These are phyloP conservation scores for Murraya koenigii DNA, from an alignment of 345 rosid genomes.

Conservation along the genomic window DNA sequence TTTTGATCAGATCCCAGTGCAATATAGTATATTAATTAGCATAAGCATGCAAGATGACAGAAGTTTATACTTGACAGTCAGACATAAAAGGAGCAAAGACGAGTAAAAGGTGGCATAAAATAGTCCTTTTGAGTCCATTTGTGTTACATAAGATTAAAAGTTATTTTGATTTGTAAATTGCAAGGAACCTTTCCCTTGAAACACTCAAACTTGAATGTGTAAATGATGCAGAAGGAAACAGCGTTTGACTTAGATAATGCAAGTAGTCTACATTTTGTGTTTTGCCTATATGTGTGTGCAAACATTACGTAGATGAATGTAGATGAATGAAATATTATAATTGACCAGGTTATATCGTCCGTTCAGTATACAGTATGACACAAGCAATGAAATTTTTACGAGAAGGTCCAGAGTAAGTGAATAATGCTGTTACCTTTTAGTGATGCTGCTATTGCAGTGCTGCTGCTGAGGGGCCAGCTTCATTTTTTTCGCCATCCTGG, in stretches of 20 bases:
- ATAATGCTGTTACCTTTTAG: background rate
- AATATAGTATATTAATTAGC: background rate
- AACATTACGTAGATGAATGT: background rate
- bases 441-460: background rate
- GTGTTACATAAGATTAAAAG: background rate
- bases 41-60: background rate
- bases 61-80: background rate
- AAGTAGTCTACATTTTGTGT: background rate
- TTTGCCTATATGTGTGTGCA: background rate
- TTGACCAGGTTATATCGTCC: background rate
- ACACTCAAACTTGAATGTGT: background rate
- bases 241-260: background rate
- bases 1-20: background rate
- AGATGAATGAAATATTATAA: background rate
- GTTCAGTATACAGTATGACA: background rate
- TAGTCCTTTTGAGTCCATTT: background rate
- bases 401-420: background rate
- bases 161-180: background rate
- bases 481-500: background rate
- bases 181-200: background rate
- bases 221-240: background rate
- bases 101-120: background rate
- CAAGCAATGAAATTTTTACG: background rate
- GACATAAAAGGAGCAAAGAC: background rate
- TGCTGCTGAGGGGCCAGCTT: background rate